phyloP scores from a whole-genome alignment of 257 asterid genomes.

The Fraxinus cuspidata region DNA sequence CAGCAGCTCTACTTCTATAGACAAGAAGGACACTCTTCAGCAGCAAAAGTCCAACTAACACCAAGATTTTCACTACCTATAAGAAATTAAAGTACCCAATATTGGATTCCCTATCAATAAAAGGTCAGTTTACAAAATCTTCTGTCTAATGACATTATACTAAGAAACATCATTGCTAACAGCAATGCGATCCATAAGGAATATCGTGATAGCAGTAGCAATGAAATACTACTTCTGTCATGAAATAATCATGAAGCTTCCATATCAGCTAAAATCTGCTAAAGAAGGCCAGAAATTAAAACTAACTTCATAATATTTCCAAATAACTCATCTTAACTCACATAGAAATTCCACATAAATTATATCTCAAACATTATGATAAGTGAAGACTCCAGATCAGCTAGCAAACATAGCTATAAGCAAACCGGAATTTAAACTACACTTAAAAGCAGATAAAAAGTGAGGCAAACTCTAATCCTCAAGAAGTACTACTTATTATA shows the following conservation, averaged over 20 bases:
- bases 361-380: slow-evolving; percentile 49
- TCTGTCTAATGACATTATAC: background rate
- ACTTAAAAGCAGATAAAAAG: slow-evolving; percentile 41
- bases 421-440: slow-evolving; percentile 55
- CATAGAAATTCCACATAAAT: slow-evolving; percentile 33
- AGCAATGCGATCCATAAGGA: background rate
- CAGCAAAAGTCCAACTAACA: background rate
- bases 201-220: background rate
- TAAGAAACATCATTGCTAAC: background rate
- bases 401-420: slow-evolving; percentile 41
- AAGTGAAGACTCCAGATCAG: slow-evolving; percentile 43
- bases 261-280: slow-evolving; percentile 4
- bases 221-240: background rate
- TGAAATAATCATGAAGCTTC: background rate
- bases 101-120: background rate
- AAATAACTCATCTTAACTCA: slow-evolving; percentile 36
- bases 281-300: slow-evolving; percentile 11
- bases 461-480: slow-evolving; percentile 48
- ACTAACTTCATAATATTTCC: slow-evolving; percentile 25
- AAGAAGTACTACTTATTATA: slow-evolving; percentile 56
- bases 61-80: slow-evolving; percentile 20
- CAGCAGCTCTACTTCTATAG: slow-evolving; percentile 30
- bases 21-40: slow-evolving; percentile 1
- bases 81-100: background rate
- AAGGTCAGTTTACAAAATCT: background rate